A percentile compares a stretch with the other conserved stretches of the same genome.
These are phyloP conservation scores for Elsinoe perseae DNA, from an alignment of 2,329 filamentous ascomycete species.

Conservation along the genomic window DNA sequence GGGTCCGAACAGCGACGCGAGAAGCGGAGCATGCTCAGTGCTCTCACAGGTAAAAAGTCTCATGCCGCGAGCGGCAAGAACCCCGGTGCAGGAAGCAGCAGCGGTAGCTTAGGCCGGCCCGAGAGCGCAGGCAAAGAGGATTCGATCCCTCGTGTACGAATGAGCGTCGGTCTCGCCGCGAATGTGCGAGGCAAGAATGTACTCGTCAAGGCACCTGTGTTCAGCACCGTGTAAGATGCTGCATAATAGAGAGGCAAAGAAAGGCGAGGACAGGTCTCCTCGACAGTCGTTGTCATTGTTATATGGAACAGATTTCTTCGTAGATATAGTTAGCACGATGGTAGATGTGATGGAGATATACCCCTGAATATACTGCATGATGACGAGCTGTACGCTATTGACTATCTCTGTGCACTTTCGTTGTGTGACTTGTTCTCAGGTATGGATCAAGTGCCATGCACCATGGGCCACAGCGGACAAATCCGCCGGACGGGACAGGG, in stretches of 20 bases:
- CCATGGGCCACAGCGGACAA: no score
- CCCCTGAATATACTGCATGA: constrained; percentile 11
- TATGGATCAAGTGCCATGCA: no score
- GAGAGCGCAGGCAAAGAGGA: constrained; percentile 38
- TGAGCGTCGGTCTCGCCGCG: constrained; percentile 42
- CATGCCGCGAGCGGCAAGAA: constrained; percentile 31
- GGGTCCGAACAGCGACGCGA: constrained; percentile 20
- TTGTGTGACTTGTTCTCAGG: no score
- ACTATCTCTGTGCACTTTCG: not conserved
- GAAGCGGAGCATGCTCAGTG: constrained; percentile 38
- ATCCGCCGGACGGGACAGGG: no score
- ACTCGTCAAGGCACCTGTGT: constrained; percentile 42
- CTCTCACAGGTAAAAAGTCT: constrained; percentile 34
- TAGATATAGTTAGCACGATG: no score
- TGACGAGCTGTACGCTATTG: not conserved
- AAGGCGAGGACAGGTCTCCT: constrained; percentile 1
- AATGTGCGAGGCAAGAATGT: constrained; percentile 42
- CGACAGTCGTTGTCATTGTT: not conserved
- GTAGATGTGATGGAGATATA: not conserved
- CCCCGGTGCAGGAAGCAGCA: constrained; percentile 28
- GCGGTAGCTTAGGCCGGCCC: constrained; percentile 32
- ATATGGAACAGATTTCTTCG: no score
- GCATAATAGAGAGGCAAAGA: constrained; percentile 12
- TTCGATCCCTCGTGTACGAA: constrained; percentile 37
- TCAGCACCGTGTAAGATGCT: not conserved